Evolutionary conservation across 2,329 filamentous ascomycete species (phyloP), one percentile per base, ranked within the genome.

Genomic region (Aureobasidium sp.): DNA sequence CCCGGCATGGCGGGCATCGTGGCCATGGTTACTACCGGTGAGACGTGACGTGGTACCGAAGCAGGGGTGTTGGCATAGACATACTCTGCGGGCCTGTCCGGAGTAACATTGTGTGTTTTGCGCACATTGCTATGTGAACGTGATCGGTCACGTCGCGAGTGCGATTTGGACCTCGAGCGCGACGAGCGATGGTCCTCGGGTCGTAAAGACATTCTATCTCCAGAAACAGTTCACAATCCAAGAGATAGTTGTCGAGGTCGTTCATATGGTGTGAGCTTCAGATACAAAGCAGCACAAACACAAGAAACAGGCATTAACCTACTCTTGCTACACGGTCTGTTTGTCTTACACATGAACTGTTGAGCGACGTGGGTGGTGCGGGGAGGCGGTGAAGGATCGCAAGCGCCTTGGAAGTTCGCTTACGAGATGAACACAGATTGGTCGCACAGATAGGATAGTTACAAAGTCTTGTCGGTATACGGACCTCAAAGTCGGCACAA

Each of bases 101-200:
- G 55, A 6, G 53, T 57, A n/a, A 57, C 34, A 14, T 58, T 48
- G 31, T 58, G 55, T 20, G 31, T 58, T 44, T 58, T 48, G 8
- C 74, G 69, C 27, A 71, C 73, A 70, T 76, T 67, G 67, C 74
- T 76, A 60, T 72, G 70, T 15, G 76, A 77, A 51, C 77, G 69
- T 51, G 69, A 70, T 60, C 72, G 65, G 20, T 71, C 69, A 53
- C 73, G 68, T 27, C 71, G 73, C 31, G 57, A 51, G 22, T 72
- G 73, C 44, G 77, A 79, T 64, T 77, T 77, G 55, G 75, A 77
- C 42, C 77, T 72, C 56, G 73, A 73, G 8, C 77, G 74, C 53
- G 73, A 67, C 41, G 73, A 72, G 49, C 73, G 65, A 65, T 77
- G 73, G 68, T 78, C 45, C 17, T 60, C 76, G 5, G 74, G 71